These are phyloP conservation scores for Alternaria atra DNA, from an alignment of 2,329 filamentous ascomycete species.

Conservation along the genomic window DNA sequence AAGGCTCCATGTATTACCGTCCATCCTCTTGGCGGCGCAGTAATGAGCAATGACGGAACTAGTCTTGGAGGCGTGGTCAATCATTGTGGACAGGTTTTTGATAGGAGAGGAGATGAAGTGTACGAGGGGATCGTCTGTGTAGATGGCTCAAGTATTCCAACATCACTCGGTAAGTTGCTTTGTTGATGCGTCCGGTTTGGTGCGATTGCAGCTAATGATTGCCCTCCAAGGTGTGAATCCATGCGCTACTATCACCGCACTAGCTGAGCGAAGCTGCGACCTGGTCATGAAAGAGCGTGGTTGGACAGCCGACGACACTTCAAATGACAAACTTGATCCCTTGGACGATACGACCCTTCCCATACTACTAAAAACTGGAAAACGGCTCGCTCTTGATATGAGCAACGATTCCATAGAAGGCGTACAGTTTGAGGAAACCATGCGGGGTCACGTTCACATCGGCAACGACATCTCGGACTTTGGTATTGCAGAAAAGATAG, in stretches of 20 bases:
- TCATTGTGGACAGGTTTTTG: background rate
- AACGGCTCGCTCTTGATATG: background rate
- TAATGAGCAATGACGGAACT: background rate
- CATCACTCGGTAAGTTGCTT: background rate
- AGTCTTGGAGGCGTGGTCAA: background rate
- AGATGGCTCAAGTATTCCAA: background rate
- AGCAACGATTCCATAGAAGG: background rate
- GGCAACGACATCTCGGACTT: background rate
- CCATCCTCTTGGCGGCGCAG: too few relatives aligned
- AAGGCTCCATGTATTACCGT: background rate
- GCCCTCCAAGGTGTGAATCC: background rate
- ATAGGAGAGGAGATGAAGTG: background rate
- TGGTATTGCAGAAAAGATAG: background rate
- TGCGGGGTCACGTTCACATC: background rate
- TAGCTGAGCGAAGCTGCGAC: background rate
- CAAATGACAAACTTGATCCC: background rate
- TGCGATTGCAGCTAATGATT: background rate
- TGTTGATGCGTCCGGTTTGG: rapidly evolving
- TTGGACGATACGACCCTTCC: background rate
- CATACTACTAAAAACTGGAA: background rate
- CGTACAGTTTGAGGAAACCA: background rate
- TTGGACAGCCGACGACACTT: background rate
- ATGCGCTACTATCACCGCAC: background rate
- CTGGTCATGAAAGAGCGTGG: background rate
- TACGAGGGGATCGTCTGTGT: background rate